phyloP scores from a whole-genome alignment of 1,139 yeast genomes.

The Diutina catenulata region DNA sequence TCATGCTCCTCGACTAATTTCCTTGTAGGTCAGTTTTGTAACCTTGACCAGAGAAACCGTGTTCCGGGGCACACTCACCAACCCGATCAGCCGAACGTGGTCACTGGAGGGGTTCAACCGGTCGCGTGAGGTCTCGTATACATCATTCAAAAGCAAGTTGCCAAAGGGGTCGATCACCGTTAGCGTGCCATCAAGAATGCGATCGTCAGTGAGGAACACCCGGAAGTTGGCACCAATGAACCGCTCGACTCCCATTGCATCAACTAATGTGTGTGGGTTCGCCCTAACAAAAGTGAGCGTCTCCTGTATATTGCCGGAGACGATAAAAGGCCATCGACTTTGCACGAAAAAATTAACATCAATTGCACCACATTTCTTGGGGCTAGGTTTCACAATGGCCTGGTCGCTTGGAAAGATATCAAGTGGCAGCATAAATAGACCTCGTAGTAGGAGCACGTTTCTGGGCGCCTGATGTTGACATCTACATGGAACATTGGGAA shows the following conservation, averaged over 20 bases:
- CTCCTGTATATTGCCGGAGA: background rate
- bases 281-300: background rate
- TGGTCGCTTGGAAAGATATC: constrained; percentile 12
- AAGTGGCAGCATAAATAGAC: constrained; percentile 31
- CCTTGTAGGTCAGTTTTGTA: background rate
- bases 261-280: background rate
- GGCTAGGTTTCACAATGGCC: background rate
- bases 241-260: constrained; percentile 5
- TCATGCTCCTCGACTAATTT: too few relatives aligned
- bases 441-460: constrained; percentile 31
- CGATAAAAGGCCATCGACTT: background rate
- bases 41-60: background rate
- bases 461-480: constrained; percentile 50
- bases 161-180: constrained; percentile 38
- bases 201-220: constrained; percentile 19
- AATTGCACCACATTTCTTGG: constrained; percentile 34
- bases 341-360: constrained; percentile 19
- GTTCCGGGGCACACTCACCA: constrained; percentile 32
- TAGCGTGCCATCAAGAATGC: constrained; percentile 27
- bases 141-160: constrained; percentile 26
- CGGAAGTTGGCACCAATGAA: constrained; percentile 24
- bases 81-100: constrained; percentile 28
- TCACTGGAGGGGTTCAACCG: constrained; percentile 13
- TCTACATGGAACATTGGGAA: constrained; percentile 38
- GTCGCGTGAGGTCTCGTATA: constrained; percentile 22